A percentile compares a stretch with the other conserved stretches of the same genome.
Evolutionary conservation across 495 filamentous ascomycete species (phyloP).

Genomic region (Neurospora sp.): DNA sequence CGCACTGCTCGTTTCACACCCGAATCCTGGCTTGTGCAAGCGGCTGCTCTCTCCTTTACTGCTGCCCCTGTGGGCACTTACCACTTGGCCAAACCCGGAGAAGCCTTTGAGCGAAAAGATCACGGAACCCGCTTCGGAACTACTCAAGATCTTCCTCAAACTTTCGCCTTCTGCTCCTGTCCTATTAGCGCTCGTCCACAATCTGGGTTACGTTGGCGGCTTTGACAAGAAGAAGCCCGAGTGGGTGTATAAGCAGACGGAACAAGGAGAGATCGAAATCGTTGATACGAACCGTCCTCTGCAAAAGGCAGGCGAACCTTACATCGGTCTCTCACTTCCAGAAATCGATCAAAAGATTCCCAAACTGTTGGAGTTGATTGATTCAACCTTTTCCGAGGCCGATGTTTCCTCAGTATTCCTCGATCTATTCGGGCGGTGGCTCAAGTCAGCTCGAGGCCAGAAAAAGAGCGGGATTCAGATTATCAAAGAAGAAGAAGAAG

Average conservation of each 20-base stretch:
- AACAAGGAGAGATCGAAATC: conserved; percentile 20
- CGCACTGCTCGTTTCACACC: conserved; percentile 52
- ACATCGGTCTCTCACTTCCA: conserved; percentile 3
- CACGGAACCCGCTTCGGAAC: conserved; percentile 26
- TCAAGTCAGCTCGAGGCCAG: conserved; percentile 25
- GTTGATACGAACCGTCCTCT: conserved; percentile 7
- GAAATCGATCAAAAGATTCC: conserved; percentile 41
- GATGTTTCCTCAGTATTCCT: conserved; percentile 54
- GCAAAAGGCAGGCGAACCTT: neutral
- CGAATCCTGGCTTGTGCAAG: conserved; percentile 64
- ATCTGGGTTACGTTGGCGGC: conserved; percentile 32
- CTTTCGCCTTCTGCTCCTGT: conserved; percentile 34
- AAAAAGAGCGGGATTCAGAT: conserved; percentile 8
- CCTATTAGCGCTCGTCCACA: conserved; percentile 28
- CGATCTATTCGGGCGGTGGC: conserved; percentile 52
- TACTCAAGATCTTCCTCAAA: conserved; percentile 37
- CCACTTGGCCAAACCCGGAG: conserved; percentile 36
- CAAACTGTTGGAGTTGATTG: conserved; percentile 45
- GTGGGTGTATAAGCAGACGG: conserved; percentile 27
- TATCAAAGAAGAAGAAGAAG: conserved; percentile 23
- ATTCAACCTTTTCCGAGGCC: conserved; percentile 42
- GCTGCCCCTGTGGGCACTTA: conserved; percentile 60
- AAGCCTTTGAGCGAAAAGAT: conserved; percentile 20
- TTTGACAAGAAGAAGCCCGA: conserved; percentile 13
- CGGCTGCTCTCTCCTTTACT: conserved; percentile 54